Base-by-base conservation (phyloP, 1,284 basidiomycete genomes). In the Inonotus obliquus region DNA sequence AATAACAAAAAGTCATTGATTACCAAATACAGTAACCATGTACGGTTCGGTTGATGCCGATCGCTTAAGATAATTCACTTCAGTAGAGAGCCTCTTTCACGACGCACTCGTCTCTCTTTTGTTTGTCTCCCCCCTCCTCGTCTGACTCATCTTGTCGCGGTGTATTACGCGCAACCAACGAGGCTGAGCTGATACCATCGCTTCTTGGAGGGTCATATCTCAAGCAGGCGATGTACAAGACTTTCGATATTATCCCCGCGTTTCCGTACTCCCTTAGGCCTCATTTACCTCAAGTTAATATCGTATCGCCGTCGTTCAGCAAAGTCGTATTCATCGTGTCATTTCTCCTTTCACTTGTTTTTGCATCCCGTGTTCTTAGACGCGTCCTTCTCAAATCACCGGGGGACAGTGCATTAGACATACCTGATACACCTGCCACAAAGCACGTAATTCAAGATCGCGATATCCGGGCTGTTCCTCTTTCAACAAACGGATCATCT, bases 141-240 rank as follows among this genome's bases (percentile, higher is more conserved):
- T 52, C 19, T 52, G 25, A 17, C 10, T 52, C 51, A 17, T 14
- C 29, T 13, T 39, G 9, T 57, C 55, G 55, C 45, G 55, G 17
- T 32, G 41, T 7, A 4, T 23, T 47, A 45, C 41, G 41, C 55
- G 55, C 55, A 35, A 29, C 9, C 6, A 47, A n/a, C 39, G 23
- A 47, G 44, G 54, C 54, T 56, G 54, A 39, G 5, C 37, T 38
- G n/a, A 35, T 11, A n/a, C 27, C 32, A 32, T 29, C 51, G 51
- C n/a, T 29, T 23, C 25, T 49, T n/a, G 32, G 54, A n/a, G n/a
- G 54, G 19, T 23, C 29, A 14, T 14, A 11, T 19, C 10, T 7
- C 55, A 48, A 35, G 54, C 32, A 35, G 58, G 58, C 49, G 17
- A 60, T 60, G 58, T 60, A 60, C 38, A 60, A 39, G 51, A 25